Percentiles rank a stretch among this genome's conserved stretches.
Evolutionary conservation across 768 basidiomycete species (phyloP).

Genomic region (Mycena filopes): DNA sequence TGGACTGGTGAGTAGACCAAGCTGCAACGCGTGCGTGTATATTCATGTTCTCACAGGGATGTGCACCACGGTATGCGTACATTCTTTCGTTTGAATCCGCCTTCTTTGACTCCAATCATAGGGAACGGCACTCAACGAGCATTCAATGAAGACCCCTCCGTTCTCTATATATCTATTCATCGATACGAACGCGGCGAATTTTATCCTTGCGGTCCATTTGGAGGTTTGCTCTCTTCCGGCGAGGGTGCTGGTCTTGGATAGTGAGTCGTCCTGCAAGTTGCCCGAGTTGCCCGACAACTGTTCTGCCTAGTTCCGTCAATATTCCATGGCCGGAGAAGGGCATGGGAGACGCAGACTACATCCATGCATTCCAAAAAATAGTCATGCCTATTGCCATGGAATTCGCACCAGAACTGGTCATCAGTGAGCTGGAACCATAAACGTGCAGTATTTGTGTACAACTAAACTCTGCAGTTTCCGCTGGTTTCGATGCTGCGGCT

Average conservation of each 20-base stretch:
- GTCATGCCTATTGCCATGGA: slow-evolving; percentile 98
- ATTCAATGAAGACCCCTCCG: slow-evolving; percentile 91
- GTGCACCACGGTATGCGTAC: slow-evolving; percentile 84
- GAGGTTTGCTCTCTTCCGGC: slow-evolving; percentile 87
- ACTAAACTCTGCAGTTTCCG: slow-evolving; percentile 74
- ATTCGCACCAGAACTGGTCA: slow-evolving; percentile 95
- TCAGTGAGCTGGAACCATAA: slow-evolving; percentile 68
- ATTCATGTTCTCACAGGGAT: slow-evolving; percentile 68
- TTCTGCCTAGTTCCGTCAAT: slow-evolving; percentile 82
- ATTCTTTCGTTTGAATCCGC: not conserved
- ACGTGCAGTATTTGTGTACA: not conserved
- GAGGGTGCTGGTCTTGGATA: slow-evolving; percentile 86
- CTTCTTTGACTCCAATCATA: slow-evolving; percentile 41
- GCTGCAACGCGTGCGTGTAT: not conserved
- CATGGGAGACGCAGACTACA: slow-evolving; percentile 95
- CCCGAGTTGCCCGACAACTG: not conserved
- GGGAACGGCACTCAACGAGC: slow-evolving; percentile 98
- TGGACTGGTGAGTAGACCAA: slow-evolving; percentile 85
- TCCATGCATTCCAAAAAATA: slow-evolving; percentile 95
- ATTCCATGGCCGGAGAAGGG: slow-evolving; percentile 91
- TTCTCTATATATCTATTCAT: slow-evolving; percentile 95
- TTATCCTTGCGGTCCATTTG: slow-evolving; percentile 94
- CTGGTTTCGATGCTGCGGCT: slow-evolving; percentile 95
- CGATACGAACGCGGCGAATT: slow-evolving; percentile 92
- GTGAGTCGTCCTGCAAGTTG: slow-evolving; percentile 58